These are phyloP conservation scores for Coemansia sp. DNA, from an alignment of 192 early-diverging fungal genomes.

Conservation along the genomic window DNA sequence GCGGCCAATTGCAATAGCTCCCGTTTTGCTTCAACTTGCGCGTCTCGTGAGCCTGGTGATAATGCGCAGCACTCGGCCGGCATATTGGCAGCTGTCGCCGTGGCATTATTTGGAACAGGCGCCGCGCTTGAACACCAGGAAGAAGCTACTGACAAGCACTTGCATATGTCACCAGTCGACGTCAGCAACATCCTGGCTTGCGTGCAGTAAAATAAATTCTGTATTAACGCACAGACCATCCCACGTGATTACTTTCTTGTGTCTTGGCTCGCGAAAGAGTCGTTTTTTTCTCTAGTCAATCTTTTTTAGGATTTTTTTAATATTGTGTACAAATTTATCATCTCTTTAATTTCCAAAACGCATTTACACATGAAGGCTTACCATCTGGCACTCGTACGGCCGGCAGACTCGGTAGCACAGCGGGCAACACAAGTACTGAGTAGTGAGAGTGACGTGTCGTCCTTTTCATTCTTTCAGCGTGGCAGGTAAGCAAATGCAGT, in stretches of 20 bases:
- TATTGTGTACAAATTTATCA: background rate
- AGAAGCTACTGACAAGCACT: background rate
- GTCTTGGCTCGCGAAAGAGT: background rate
- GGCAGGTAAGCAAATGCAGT: constrained; percentile 60
- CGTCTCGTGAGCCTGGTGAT: background rate
- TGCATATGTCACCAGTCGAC: background rate
- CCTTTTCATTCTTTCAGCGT: constrained; percentile 87
- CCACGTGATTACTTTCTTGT: background rate
- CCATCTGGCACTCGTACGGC: constrained; percentile 42
- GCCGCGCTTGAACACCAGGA: background rate
- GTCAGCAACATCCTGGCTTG: background rate
- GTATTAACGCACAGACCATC: background rate
- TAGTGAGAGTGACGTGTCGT: constrained; percentile 70
- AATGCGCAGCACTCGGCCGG: background rate
- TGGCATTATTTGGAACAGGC: background rate
- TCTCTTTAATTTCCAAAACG: background rate
- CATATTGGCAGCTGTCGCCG: no score
- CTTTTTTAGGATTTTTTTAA: no score
- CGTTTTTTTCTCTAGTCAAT: background rate
- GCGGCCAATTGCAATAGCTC: background rate
- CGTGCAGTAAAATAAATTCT: background rate
- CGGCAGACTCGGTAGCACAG: constrained; percentile 17
- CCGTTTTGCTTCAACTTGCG: constrained; percentile 5
- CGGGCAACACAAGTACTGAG: constrained; percentile 55
- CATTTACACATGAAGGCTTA: constrained; percentile 33